Percentiles rank a stretch among this genome's conserved stretches.
Evolutionary conservation across 2,329 filamentous ascomycete genomes (phyloP).

Genomic region (Lizonia empirigonia): DNA sequence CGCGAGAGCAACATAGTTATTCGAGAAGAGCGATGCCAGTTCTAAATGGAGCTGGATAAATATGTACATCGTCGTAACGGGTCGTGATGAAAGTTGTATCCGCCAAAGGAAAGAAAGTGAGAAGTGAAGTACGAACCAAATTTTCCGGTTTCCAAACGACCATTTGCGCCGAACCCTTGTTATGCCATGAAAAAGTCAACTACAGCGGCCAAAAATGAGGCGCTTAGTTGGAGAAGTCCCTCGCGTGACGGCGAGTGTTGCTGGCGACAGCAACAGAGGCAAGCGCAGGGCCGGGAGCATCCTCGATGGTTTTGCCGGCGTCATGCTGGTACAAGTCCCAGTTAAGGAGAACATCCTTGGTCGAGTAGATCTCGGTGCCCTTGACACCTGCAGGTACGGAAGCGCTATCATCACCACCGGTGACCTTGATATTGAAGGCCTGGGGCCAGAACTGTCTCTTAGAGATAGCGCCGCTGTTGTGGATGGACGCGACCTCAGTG

Average conservation of each 20-base stretch:
- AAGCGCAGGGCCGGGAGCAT: constrained; percentile 31
- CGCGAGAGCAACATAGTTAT: not conserved
- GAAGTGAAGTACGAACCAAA: constrained; percentile 4
- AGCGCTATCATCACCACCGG: constrained; percentile 34
- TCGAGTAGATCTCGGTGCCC: constrained; percentile 39
- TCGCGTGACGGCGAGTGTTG: constrained; percentile 28
- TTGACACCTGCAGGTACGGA: constrained; percentile 34
- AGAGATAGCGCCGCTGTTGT: constrained; percentile 42
- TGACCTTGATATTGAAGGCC: constrained; percentile 44
- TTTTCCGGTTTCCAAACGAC: constrained; percentile 1
- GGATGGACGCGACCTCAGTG: constrained; percentile 43
- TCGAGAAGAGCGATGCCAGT: constrained; percentile 2
- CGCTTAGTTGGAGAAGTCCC: constrained; percentile 35
- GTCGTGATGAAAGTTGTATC: constrained; percentile 15
- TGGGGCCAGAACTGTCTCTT: constrained; percentile 46
- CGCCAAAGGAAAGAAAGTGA: constrained; percentile 10
- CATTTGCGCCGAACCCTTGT: constrained; percentile 4
- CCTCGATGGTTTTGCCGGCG: constrained; percentile 28
- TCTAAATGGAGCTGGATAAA: constrained; percentile 7
- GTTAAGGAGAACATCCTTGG: constrained; percentile 34
- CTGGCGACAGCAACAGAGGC: constrained; percentile 23
- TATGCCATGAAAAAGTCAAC: constrained; percentile 1
- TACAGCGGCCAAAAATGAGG: not conserved
- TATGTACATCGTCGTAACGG: constrained; percentile 14
- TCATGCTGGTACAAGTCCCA: constrained; percentile 42